These are phyloP conservation scores for Camellia sinensis DNA, from an alignment of 148 eudicot species.

Conservation along the genomic window DNA sequence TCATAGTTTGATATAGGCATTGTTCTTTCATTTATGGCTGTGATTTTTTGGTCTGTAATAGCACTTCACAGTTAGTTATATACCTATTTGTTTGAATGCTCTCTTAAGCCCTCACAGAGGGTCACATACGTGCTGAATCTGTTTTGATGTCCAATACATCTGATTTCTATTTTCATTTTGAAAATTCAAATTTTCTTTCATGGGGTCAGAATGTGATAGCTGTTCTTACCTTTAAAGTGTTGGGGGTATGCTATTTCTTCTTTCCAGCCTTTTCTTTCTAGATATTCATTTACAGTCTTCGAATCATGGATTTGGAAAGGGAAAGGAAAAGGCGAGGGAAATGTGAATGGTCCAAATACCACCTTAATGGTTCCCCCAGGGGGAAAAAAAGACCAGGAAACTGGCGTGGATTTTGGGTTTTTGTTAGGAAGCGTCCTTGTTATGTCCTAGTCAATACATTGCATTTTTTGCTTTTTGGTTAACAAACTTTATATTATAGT, in stretches of 20 bases:
- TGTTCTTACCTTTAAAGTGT: neutral
- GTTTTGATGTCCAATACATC: neutral
- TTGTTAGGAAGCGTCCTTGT: neutral
- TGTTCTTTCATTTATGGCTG: too few relatives aligned
- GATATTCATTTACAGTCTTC: too few relatives aligned
- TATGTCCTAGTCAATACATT: too few relatives aligned
- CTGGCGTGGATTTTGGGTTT: neutral
- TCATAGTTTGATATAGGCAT: too few relatives aligned
- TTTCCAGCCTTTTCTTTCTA: neutral
- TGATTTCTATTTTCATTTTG: neutral
- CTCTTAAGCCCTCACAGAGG: neutral
- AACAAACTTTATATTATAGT: neutral
- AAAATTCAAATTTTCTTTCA: neutral
- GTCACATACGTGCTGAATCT: neutral
- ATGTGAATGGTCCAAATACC: neutral
- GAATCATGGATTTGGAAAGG: too few relatives aligned
- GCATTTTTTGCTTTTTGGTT: neutral
- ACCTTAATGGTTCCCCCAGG: neutral
- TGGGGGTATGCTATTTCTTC: neutral
- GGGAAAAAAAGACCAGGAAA: too few relatives aligned
- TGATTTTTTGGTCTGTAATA: too few relatives aligned
- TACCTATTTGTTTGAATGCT: neutral
- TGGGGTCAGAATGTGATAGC: neutral
- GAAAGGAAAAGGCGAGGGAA: too few relatives aligned
- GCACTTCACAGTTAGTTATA: neutral